Percentiles rank a stretch among this genome's conserved stretches.
phyloP scores from a whole-genome alignment of 768 basidiomycete genomes.

The Cystobasidiopsis lactophilus region DNA sequence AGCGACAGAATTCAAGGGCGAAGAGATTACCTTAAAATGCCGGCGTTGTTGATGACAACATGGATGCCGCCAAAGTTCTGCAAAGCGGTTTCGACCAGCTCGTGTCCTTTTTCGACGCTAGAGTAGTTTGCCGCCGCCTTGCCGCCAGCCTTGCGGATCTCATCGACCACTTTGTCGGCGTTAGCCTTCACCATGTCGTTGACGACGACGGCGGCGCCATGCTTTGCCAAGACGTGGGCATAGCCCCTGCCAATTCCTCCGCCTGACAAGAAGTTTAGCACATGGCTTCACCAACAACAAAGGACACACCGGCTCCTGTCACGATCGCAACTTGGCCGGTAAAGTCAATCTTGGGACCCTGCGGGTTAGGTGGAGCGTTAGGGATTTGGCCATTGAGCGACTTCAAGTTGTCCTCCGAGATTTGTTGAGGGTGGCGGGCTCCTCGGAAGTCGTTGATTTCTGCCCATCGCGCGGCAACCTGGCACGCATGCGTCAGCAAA shows the following conservation, averaged over 20 bases:
- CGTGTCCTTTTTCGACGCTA: constrained; percentile 78
- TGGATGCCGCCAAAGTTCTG: constrained; percentile 76
- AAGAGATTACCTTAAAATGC: constrained; percentile 34
- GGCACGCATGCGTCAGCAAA: background rate
- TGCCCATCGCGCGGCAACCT: constrained; percentile 66
- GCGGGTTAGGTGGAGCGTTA: constrained; percentile 41
- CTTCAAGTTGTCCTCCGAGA: constrained; percentile 38
- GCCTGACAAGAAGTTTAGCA: constrained; percentile 66
- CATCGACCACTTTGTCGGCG: constrained; percentile 59
- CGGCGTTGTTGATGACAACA: constrained; percentile 73
- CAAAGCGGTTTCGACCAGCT: constrained; percentile 63
- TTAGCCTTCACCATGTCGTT: constrained; percentile 81
- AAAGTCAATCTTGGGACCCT: constrained; percentile 50
- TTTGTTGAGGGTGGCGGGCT: constrained; percentile 42
- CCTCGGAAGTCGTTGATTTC: constrained; percentile 63
- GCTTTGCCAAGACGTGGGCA: constrained; percentile 67
- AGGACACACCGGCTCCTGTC: constrained; percentile 53
- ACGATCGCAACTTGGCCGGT: constrained; percentile 78
- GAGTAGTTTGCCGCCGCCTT: constrained; percentile 62
- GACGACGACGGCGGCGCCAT: constrained; percentile 86
- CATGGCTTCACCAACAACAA: constrained; percentile 27
- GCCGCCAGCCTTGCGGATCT: constrained; percentile 73
- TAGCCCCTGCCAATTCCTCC: constrained; percentile 82
- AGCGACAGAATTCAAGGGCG: too few relatives aligned
- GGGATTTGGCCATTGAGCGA: background rate